Percentiles rank a stretch among this genome's conserved stretches.
Conservation (phyloP, 768 basidiomycete genomes). For the Mycena vitilis region DNA sequence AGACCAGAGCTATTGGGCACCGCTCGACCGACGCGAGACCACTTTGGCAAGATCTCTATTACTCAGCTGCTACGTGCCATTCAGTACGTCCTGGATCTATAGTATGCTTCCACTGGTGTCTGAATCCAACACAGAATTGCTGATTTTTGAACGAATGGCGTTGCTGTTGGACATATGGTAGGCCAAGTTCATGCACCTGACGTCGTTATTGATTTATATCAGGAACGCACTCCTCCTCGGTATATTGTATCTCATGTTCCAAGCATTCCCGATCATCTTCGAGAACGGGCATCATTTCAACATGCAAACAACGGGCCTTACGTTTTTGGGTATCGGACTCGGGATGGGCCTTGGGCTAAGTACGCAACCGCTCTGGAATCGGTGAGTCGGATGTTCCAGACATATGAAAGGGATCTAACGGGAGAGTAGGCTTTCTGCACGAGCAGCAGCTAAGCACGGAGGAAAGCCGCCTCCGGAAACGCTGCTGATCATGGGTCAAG, state of each 20-base stretch:
- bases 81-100: conserved; percentile 60
- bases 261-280: conserved; percentile 69
- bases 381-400: conserved; percentile 48
- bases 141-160: conserved; percentile 80
- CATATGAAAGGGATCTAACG: neutral
- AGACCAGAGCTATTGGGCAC: conserved; percentile 65
- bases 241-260: conserved; percentile 73
- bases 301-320: conserved; percentile 62
- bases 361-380: conserved; percentile 67
- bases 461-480: conserved; percentile 73
- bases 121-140: conserved; percentile 58
- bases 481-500: conserved; percentile 72
- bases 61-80: conserved; percentile 76
- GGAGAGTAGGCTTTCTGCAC: conserved; percentile 49
- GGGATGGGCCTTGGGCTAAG: conserved; percentile 64
- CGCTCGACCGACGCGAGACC: conserved; percentile 63
- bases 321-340: conserved; percentile 71
- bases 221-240: conserved; percentile 72
- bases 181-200: conserved; percentile 45
- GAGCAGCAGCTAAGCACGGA: conserved; percentile 51
- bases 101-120: conserved; percentile 4
- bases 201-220: conserved; percentile 55
- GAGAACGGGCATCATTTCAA: conserved; percentile 59
- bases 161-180: conserved; percentile 78
- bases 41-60: conserved; percentile 60